These are phyloP conservation scores for Agastache rugosa DNA, from an alignment of 257 asterid species.

Conservation along the genomic window DNA sequence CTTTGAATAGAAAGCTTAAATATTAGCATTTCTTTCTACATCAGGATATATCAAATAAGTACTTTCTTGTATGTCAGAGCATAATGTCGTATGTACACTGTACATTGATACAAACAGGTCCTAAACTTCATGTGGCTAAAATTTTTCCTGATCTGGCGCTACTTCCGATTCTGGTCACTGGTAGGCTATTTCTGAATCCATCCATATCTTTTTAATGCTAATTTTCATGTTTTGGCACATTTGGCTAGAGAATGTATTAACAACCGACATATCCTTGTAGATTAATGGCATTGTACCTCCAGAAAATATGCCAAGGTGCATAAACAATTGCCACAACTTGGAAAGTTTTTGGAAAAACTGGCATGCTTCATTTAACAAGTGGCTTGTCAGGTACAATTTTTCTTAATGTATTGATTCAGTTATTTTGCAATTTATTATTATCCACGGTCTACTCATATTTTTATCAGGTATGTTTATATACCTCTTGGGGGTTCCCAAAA, in stretches of 20 bases:
- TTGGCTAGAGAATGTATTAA: slow-evolving; percentile 27
- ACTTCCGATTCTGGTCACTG: slow-evolving; percentile 93
- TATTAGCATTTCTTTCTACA: not conserved
- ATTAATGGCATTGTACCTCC: slow-evolving; percentile 92
- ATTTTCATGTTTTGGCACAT: slow-evolving; percentile 4
- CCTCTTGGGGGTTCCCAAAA: slow-evolving; percentile 91
- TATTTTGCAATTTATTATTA: slow-evolving; percentile 18
- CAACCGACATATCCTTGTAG: slow-evolving; percentile 49
- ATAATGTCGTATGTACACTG: slow-evolving; percentile 18
- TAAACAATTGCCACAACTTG: slow-evolving; percentile 91
- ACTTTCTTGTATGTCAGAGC: slow-evolving; percentile 14
- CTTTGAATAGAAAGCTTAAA: not conserved
- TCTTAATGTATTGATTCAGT: not conserved
- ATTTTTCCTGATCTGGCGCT: slow-evolving; percentile 95
- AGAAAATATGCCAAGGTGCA: slow-evolving; percentile 95
- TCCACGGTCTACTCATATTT: slow-evolving; percentile 16
- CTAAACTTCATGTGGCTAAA: slow-evolving; percentile 98
- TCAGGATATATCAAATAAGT: slow-evolving; percentile 13
- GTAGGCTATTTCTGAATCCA: slow-evolving; percentile 48
- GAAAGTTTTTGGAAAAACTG: slow-evolving; percentile 96
- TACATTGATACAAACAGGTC: slow-evolving; percentile 59
- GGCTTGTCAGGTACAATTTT: slow-evolving; percentile 87
- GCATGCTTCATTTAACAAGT: slow-evolving; percentile 98
- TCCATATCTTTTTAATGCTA: not conserved
- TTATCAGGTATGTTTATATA: slow-evolving; percentile 83